Conservation (phyloP, 208 protist genomes). For the Novymonas esmeraldas region DNA sequence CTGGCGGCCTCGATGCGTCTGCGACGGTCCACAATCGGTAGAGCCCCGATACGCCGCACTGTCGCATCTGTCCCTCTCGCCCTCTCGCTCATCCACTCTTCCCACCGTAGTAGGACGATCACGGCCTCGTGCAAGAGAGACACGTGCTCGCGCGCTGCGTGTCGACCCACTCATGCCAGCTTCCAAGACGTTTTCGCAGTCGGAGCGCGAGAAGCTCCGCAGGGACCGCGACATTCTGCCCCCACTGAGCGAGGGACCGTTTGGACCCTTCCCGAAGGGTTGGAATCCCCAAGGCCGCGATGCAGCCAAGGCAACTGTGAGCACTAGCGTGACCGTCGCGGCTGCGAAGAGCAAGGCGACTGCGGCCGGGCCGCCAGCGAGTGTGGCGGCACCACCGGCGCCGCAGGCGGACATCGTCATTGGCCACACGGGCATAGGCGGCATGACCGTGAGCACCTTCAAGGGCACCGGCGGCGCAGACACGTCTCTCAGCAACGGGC, state of each 20-base stretch:
- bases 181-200: constrained; percentile 60
- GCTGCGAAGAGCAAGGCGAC: constrained; percentile 27
- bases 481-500: constrained; percentile 56
- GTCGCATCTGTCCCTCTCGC: too few relatives aligned
- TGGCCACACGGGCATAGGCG: constrained; percentile 79
- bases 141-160: not conserved
- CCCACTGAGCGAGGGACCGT: constrained; percentile 82
- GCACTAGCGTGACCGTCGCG: constrained; percentile 11
- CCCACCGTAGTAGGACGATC: too few relatives aligned
- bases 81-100: too few relatives aligned
- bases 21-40: too few relatives aligned
- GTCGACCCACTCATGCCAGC: constrained; percentile 6
- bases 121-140: too few relatives aligned
- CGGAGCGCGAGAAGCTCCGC: constrained; percentile 59
- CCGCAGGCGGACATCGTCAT: constrained; percentile 44
- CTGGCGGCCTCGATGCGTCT: too few relatives aligned
- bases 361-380: not conserved
- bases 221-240: constrained; percentile 73
- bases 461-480: constrained; percentile 44
- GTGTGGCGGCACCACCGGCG: constrained; percentile 13
- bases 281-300: constrained; percentile 30
- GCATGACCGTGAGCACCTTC: constrained; percentile 87
- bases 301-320: constrained; percentile 44
- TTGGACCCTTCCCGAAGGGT: constrained; percentile 77
- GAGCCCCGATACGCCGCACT: too few relatives aligned